A percentile compares a stretch with the other conserved stretches of the same genome.
Evolutionary conservation across 129 eudicot species (phyloP).

Genomic region (Centella asiatica): DNA sequence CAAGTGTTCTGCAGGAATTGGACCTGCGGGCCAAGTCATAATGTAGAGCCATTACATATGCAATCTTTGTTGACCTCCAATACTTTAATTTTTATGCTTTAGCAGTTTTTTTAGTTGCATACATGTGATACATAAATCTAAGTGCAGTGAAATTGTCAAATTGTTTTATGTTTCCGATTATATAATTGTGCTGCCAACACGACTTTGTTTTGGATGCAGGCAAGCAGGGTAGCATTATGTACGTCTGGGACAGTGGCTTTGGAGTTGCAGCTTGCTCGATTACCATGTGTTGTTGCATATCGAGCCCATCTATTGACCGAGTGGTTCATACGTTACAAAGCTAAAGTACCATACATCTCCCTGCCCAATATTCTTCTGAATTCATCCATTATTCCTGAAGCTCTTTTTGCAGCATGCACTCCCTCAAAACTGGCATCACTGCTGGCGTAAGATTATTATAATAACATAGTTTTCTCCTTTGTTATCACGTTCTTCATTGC

Average conservation of each 20-base stretch:
- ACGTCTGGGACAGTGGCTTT: constrained; percentile 94
- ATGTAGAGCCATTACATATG: no score
- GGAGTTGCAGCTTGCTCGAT: constrained; percentile 86
- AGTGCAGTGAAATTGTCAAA: not conserved
- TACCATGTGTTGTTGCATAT: constrained; percentile 95
- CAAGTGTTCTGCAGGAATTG: not conserved
- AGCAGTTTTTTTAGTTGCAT: no score
- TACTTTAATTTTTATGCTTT: no score
- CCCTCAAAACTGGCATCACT: constrained; percentile 54
- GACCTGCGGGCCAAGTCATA: no score
- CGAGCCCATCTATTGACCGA: constrained; percentile 88
- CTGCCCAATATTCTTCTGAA: constrained; percentile 79
- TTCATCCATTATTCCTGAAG: constrained; percentile 73
- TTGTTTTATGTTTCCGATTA: not conserved
- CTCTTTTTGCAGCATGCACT: constrained; percentile 65
- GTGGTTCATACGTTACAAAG: constrained; percentile 72
- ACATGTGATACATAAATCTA: no score
- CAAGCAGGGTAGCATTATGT: constrained; percentile 77
- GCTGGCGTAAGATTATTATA: constrained; percentile 42
- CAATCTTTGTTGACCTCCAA: no score
- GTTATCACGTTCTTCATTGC: not conserved
- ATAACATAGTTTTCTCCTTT: not conserved
- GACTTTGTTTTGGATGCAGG: constrained; percentile 38
- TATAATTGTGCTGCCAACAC: not conserved
- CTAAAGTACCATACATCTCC: constrained; percentile 74